These are phyloP conservation scores for Lactarius deliciosus DNA, from an alignment of 768 basidiomycete species.

Conservation along the genomic window DNA sequence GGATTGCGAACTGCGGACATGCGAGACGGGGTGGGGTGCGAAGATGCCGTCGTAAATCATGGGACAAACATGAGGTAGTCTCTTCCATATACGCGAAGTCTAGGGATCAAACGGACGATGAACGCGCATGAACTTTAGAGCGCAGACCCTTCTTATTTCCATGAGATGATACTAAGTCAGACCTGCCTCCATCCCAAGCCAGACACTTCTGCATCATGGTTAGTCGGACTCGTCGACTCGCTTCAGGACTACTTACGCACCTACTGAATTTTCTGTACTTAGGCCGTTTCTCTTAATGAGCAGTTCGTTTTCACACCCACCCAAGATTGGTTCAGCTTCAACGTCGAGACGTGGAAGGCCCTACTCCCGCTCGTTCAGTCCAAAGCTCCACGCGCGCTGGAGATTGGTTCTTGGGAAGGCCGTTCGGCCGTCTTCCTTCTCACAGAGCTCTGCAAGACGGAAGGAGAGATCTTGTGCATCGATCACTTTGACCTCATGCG, in stretches of 20 bases:
- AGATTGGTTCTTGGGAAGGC: conserved; percentile 66
- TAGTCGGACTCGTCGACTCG: neutral
- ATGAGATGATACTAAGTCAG: neutral
- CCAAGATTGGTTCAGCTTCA: conserved; percentile 57
- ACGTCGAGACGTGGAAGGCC: conserved; percentile 45
- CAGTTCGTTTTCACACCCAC: conserved; percentile 47
- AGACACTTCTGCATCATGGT: neutral
- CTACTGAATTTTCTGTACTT: neutral
- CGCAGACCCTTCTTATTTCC: neutral
- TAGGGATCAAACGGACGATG: neutral
- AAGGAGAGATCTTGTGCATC: conserved; percentile 52
- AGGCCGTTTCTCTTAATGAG: neutral
- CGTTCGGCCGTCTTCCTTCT: conserved; percentile 58
- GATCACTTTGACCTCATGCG: conserved; percentile 58
- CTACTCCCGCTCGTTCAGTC: conserved; percentile 43
- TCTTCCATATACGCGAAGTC: neutral
- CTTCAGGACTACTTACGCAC: neutral
- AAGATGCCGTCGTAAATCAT: neutral
- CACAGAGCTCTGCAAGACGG: conserved; percentile 44
- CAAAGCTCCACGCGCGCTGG: conserved; percentile 47
- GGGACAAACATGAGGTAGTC: neutral
- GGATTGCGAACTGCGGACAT: neutral
- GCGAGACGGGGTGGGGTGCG: neutral
- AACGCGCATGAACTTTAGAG: neutral
- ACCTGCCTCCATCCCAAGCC: neutral